Evolutionary conservation across 73 alveolate genomes (phyloP).

Genomic region (Durusdinium trenchii): DNA sequence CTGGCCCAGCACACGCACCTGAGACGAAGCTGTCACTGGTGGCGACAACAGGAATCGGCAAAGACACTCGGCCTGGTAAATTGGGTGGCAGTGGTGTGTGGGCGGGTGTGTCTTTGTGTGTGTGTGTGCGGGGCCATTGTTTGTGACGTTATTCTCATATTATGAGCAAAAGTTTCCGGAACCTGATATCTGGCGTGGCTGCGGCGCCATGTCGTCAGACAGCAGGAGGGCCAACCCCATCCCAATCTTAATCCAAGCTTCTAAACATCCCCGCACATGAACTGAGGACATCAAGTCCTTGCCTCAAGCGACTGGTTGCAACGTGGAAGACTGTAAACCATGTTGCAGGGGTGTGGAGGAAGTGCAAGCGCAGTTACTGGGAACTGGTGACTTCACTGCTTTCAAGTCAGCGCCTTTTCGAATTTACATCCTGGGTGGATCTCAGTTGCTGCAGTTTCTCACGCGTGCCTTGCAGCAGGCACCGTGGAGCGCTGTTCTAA

Average conservation of each 20-base stretch:
- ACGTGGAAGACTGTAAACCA: not conserved
- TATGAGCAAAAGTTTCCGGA: too few relatives aligned
- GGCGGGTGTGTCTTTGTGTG: too few relatives aligned
- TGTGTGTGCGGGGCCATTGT: not conserved
- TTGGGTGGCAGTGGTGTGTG: too few relatives aligned
- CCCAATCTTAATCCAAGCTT: too few relatives aligned
- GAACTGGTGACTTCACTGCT: not conserved
- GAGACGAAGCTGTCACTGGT: not conserved
- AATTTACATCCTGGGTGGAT: not conserved
- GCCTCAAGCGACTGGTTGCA: not conserved
- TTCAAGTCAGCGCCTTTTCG: not conserved
- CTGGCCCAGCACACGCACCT: not conserved
- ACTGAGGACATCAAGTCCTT: not conserved
- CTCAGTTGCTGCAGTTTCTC: constrained; percentile 10
- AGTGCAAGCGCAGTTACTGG: constrained; percentile 8
- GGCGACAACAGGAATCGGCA: not conserved
- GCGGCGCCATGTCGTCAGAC: too few relatives aligned
- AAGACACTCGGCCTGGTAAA: not conserved
- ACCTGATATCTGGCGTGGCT: not conserved
- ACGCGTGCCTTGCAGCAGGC: not conserved
- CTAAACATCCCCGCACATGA: too few relatives aligned
- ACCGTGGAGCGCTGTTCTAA: not conserved
- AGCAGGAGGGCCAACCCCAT: too few relatives aligned
- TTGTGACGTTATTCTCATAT: too few relatives aligned
- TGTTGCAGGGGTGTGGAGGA: constrained; percentile 41